These are phyloP conservation scores for Hypoxylon sp. DNA, from an alignment of 2,329 filamentous ascomycete species.

Conservation along the genomic window DNA sequence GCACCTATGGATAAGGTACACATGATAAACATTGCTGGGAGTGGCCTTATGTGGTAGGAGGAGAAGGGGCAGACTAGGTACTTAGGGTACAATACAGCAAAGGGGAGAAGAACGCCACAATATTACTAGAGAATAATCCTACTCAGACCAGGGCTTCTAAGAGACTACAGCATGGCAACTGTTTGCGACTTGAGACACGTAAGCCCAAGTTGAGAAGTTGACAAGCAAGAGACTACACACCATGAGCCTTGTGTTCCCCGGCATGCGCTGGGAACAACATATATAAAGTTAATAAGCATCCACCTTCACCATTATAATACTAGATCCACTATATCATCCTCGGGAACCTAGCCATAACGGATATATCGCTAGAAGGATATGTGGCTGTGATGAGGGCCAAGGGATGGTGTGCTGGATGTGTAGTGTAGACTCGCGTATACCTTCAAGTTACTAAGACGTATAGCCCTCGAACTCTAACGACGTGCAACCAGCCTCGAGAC, in stretches of 20 bases:
- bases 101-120: not conserved
- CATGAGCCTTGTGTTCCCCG: not conserved
- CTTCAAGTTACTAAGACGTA: not conserved
- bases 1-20: too few species aligned
- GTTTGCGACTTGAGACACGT: not conserved
- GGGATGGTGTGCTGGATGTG: too few species aligned
- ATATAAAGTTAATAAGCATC: not conserved
- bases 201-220: not conserved
- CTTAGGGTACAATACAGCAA: not conserved
- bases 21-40: not conserved
- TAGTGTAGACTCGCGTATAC: not conserved
- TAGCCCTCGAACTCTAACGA: not conserved
- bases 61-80: not conserved
- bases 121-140: not conserved
- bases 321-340: not conserved
- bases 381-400: not conserved
- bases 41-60: not conserved
- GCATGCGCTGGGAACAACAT: not conserved
- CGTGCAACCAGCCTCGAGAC: not conserved
- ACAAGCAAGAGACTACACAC: not conserved
- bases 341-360: not conserved
- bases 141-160: not conserved
- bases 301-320: not conserved
- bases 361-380: not conserved
- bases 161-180: not conserved